These are phyloP conservation scores for Rhodotorula sp. DNA, from an alignment of 1,284 basidiomycete genomes.

Conservation along the genomic window DNA sequence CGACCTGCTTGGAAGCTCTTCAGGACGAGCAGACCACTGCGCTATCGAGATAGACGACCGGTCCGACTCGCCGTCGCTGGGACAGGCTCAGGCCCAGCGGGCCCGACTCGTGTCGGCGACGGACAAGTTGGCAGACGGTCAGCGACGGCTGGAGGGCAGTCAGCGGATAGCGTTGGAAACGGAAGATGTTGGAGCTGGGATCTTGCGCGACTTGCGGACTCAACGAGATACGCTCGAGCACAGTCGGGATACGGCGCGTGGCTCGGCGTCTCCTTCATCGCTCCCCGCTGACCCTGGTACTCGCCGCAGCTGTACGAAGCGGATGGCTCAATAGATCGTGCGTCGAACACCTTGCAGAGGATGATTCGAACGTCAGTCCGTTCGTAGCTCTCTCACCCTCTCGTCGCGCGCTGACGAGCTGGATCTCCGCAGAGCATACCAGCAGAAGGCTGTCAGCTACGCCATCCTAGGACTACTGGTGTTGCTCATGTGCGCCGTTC, in stretches of 20 bases:
- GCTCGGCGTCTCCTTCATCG: background rate
- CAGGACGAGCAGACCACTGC: constrained; percentile 45
- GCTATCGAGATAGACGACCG: constrained; percentile 64
- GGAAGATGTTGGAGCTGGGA: constrained; percentile 90
- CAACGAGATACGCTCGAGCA: constrained; percentile 97
- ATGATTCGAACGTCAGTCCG: constrained; percentile 60
- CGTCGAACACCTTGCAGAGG: constrained; percentile 59
- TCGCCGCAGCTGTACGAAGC: constrained; percentile 54
- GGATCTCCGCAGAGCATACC: constrained; percentile 40
- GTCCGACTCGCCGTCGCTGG: constrained; percentile 49
- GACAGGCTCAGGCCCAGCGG: constrained; percentile 59
- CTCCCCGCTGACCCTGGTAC: constrained; percentile 38
- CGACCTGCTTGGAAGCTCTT: constrained; percentile 48
- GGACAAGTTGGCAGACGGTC: constrained; percentile 50
- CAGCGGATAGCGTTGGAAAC: constrained; percentile 93
- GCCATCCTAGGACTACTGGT: constrained; percentile 45
- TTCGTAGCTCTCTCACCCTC: background rate
- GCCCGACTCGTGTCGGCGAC: constrained; percentile 63
- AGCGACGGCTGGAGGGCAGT: constrained; percentile 76
- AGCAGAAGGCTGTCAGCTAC: constrained; percentile 44
- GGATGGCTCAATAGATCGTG: constrained; percentile 58
- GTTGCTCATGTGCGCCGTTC: constrained; percentile 41
- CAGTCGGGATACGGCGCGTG: constrained; percentile 75
- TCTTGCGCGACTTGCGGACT: constrained; percentile 75
- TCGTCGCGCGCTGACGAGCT: background rate